Percentiles rank a stretch among this genome's conserved stretches.
These are phyloP conservation scores for Linnemannia hyalina DNA, from an alignment of 192 early-diverging fungal genomes.

Conservation along the genomic window DNA sequence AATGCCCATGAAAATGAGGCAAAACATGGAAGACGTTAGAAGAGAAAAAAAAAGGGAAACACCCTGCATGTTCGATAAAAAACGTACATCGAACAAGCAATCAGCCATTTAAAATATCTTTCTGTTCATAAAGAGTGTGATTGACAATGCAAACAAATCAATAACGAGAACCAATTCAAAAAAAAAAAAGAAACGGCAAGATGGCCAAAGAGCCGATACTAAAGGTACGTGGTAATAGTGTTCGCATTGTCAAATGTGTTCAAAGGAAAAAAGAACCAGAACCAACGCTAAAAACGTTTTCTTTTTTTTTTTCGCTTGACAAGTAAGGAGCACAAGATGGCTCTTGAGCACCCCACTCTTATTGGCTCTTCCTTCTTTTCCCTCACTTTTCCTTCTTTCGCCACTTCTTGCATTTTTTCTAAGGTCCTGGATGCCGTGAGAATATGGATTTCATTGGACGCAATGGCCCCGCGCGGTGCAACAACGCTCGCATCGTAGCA, in stretches of 20 bases:
- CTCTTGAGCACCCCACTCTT: neutral
- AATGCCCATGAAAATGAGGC: neutral
- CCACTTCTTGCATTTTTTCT: neutral
- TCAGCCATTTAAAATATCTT: neutral
- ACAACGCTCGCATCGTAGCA: neutral
- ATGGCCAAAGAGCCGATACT: neutral
- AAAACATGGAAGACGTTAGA: neutral
- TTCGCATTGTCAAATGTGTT: neutral
- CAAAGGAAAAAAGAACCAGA: neutral
- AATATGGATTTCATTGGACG: neutral
- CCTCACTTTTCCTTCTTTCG: neutral
- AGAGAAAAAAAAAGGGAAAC: neutral
- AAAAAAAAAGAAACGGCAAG: neutral
- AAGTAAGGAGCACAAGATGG: neutral
- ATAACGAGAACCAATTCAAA: neutral
- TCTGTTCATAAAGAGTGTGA: neutral
- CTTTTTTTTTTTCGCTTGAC: neutral
- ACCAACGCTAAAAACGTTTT: neutral
- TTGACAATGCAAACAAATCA: neutral
- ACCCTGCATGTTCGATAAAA: slow-evolving; percentile 2
- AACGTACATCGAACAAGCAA: neutral
- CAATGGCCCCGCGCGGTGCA: neutral
- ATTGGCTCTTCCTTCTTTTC: neutral
- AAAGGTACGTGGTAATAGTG: neutral
- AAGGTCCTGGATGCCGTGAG: neutral